phyloP scores from a whole-genome alignment of 2,329 filamentous ascomycete genomes.

The Phialophora verrucosa region DNA sequence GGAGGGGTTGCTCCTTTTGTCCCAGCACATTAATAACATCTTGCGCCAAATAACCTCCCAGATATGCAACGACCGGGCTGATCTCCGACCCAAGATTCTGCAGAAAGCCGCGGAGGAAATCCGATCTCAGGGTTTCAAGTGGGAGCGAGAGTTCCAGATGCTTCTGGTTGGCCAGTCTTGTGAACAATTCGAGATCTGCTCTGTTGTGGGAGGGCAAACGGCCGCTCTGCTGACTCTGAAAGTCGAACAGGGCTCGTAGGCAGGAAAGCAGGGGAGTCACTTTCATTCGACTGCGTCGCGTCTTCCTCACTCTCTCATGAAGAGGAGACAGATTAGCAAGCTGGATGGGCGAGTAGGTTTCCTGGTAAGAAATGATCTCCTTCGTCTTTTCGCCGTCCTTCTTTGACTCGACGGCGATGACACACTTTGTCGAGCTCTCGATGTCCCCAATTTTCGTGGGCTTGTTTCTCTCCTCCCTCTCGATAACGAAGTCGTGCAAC shows the following conservation, averaged over 20 bases:
- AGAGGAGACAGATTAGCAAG: slow-evolving; percentile 82
- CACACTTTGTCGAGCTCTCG: slow-evolving; percentile 78
- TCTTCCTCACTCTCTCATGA: slow-evolving; percentile 70
- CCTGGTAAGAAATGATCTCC: slow-evolving; percentile 89
- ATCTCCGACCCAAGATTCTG: slow-evolving; percentile 85
- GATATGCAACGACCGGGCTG: slow-evolving; percentile 82
- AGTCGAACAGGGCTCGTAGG: slow-evolving; percentile 88
- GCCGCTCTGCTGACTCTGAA: slow-evolving; percentile 65
- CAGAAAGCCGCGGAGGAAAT: slow-evolving; percentile 81
- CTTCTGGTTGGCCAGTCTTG: slow-evolving; percentile 74
- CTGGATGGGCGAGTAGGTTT: slow-evolving; percentile 85
- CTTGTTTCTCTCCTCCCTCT: slow-evolving; percentile 81
- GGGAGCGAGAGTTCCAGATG: slow-evolving; percentile 76
- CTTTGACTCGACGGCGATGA: slow-evolving; percentile 72
- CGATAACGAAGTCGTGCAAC: slow-evolving; percentile 85
- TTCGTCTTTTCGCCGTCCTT: slow-evolving; percentile 72
- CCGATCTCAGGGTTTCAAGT: slow-evolving; percentile 67
- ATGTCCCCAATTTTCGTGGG: slow-evolving; percentile 59
- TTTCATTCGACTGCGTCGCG: slow-evolving; percentile 69
- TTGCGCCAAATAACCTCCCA: slow-evolving; percentile 89
- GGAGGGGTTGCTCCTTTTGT: slow-evolving; percentile 88
- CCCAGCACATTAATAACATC: slow-evolving; percentile 97
- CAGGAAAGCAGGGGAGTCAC: slow-evolving; percentile 87
- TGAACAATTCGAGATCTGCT: slow-evolving; percentile 76
- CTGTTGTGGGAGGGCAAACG: slow-evolving; percentile 62